Conservation (phyloP, 2,329 filamentous ascomycete species). For the Aphanoascus verrucosus region DNA sequence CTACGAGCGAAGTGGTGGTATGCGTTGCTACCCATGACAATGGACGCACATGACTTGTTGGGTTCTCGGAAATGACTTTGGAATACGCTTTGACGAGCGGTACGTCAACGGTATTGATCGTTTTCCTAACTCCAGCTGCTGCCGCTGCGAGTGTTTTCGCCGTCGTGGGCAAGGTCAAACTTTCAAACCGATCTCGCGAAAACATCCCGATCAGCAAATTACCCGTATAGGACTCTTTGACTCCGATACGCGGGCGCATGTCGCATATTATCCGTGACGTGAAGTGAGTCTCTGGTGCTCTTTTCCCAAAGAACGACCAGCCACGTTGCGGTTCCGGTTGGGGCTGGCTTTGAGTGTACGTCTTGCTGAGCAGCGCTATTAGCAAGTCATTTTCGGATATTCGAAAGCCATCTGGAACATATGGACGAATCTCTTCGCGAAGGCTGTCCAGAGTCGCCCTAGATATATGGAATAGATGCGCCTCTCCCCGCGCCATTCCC, state of each 20-base stretch:
- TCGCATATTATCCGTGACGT: not conserved
- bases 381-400: conserved; percentile 3
- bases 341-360: not conserved
- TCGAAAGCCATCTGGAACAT: too few relatives aligned
- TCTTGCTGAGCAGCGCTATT: conserved; percentile 1
- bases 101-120: not conserved
- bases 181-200: not conserved
- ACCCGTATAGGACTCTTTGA: not conserved
- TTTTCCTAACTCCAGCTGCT: not conserved
- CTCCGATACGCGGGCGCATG: not conserved
- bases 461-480: not conserved
- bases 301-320: too few relatives aligned
- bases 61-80: not conserved
- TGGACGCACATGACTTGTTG: too few relatives aligned
- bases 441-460: not conserved
- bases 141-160: not conserved
- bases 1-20: too few relatives aligned
- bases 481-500: not conserved
- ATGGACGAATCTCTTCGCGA: not conserved
- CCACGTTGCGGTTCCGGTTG: too few relatives aligned
- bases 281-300: too few relatives aligned
- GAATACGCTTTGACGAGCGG: not conserved
- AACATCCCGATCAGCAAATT: not conserved
- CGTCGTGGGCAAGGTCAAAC: not conserved
- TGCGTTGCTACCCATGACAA: too few relatives aligned